Evolutionary conservation across 345 rosid species (phyloP).

Genomic region (Hypericum perforatum): DNA sequence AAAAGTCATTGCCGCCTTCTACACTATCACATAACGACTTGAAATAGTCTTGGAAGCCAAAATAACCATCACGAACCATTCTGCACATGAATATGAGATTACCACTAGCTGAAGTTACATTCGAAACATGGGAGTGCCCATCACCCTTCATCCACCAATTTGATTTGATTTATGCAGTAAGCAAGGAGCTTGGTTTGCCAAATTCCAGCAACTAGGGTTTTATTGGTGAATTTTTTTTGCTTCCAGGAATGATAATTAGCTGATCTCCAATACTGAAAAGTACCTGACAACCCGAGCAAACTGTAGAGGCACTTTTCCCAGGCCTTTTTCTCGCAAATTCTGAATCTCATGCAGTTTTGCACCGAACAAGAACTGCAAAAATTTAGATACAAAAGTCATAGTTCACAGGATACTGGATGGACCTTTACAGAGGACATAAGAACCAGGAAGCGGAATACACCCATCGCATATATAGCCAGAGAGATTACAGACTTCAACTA

Average conservation of each 20-base stretch:
- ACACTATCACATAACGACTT: slow-evolving; percentile 31
- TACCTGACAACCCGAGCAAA: slow-evolving; percentile 40
- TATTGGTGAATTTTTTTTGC: too few relatives aligned
- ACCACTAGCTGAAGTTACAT: too few relatives aligned
- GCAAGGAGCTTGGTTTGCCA: too few relatives aligned
- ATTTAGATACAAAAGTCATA: too few relatives aligned
- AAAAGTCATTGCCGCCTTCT: slow-evolving; percentile 26
- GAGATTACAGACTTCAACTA: neutral
- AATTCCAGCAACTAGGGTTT: too few relatives aligned
- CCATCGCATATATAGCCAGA: too few relatives aligned
- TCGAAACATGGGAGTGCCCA: neutral
- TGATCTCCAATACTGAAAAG: neutral
- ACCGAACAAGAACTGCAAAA: slow-evolving; percentile 32
- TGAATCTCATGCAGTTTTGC: slow-evolving; percentile 30
- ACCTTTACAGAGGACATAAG: too few relatives aligned
- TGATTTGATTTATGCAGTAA: too few relatives aligned
- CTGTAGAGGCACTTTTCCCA: slow-evolving; percentile 33
- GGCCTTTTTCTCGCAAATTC: slow-evolving; percentile 27
- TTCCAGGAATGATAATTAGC: too few relatives aligned
- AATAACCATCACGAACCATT: slow-evolving; percentile 36
- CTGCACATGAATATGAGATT: slow-evolving; percentile 7
- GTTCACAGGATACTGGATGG: too few relatives aligned
- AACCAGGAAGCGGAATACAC: too few relatives aligned
- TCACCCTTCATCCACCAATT: too few relatives aligned
- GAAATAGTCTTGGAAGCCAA: slow-evolving; percentile 30